Percentiles rank a stretch among this genome's conserved stretches.
Evolutionary conservation across 305 asterid genomes (phyloP).

Genomic region (Andrographis paniculata): DNA sequence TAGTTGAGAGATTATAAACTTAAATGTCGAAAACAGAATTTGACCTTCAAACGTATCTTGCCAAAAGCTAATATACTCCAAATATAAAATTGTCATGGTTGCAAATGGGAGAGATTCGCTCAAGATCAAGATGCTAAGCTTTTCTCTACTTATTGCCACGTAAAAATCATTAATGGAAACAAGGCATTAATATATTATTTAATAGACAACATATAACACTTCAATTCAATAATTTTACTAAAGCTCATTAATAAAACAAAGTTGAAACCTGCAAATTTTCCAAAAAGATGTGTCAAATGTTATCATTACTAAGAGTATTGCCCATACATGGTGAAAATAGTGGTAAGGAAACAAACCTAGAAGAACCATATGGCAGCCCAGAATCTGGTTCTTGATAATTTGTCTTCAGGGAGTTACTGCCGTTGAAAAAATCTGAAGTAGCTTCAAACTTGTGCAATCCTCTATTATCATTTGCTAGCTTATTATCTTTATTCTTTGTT

Average conservation of each 20-base stretch:
- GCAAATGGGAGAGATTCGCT: not conserved
- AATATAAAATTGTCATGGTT: too few species aligned
- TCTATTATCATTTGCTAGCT: slow-evolving; percentile 44
- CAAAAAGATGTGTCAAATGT: not conserved
- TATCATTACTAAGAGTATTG: slow-evolving; percentile 2
- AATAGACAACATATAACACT: too few species aligned
- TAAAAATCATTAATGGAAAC: too few species aligned
- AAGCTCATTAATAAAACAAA: not conserved
- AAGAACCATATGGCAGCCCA: slow-evolving; percentile 51
- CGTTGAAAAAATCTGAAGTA: slow-evolving; percentile 45
- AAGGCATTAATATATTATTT: too few species aligned
- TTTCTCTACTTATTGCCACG: too few species aligned
- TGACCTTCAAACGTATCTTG: too few species aligned
- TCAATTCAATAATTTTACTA: too few species aligned
- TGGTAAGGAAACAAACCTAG: slow-evolving; percentile 45
- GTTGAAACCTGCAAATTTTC: slow-evolving; percentile 8
- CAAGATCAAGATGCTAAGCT: slow-evolving; percentile 6
- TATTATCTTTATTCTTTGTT: slow-evolving; percentile 56
- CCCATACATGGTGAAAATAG: slow-evolving; percentile 1
- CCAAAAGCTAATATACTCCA: not conserved
- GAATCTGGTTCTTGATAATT: slow-evolving; percentile 46
- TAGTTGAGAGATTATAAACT: too few species aligned
- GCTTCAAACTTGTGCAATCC: slow-evolving; percentile 56
- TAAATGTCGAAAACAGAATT: too few species aligned
- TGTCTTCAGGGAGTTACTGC: slow-evolving; percentile 46